phyloP scores from a whole-genome alignment of 1,284 basidiomycete genomes.

The Irpex sp. region DNA sequence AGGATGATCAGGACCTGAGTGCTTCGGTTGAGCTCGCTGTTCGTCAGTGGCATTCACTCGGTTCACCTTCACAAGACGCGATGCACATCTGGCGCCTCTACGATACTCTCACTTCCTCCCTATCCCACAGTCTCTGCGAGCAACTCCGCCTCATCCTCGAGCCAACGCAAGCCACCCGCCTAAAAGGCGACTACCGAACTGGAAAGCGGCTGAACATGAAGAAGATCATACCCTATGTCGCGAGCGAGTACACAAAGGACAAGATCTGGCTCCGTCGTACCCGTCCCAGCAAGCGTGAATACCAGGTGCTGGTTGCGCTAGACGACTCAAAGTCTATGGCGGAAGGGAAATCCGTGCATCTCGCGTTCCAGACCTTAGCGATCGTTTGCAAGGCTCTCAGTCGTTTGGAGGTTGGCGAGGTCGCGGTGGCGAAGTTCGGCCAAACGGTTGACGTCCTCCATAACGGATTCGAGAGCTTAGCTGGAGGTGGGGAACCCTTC shows the following conservation, averaged over 20 bases:
- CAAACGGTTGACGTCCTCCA: constrained; percentile 86
- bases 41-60: constrained; percentile 55
- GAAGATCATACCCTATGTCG: constrained; percentile 98
- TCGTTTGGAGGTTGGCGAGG: constrained; percentile 91
- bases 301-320: constrained; percentile 91
- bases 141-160: constrained; percentile 96
- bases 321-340: constrained; percentile 98
- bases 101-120: constrained; percentile 83
- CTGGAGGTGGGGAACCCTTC: constrained; percentile 39
- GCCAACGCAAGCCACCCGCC: constrained; percentile 89
- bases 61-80: constrained; percentile 52
- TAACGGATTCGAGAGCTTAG: constrained; percentile 64
- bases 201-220: constrained; percentile 99
- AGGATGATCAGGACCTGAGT: constrained; percentile 25
- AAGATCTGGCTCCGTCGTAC: constrained; percentile 98
- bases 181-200: constrained; percentile 96
- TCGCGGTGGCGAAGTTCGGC: constrained; percentile 91
- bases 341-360: constrained; percentile 87
- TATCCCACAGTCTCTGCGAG: constrained; percentile 91
- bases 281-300: constrained; percentile 90
- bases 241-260: constrained; percentile 98
- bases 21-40: constrained; percentile 56
- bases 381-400: constrained; percentile 89
- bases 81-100: constrained; percentile 89
- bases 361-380: constrained; percentile 93